Conservation (phyloP, 352 stramenopile species). For the Pythium vanterpoolii region DNA sequence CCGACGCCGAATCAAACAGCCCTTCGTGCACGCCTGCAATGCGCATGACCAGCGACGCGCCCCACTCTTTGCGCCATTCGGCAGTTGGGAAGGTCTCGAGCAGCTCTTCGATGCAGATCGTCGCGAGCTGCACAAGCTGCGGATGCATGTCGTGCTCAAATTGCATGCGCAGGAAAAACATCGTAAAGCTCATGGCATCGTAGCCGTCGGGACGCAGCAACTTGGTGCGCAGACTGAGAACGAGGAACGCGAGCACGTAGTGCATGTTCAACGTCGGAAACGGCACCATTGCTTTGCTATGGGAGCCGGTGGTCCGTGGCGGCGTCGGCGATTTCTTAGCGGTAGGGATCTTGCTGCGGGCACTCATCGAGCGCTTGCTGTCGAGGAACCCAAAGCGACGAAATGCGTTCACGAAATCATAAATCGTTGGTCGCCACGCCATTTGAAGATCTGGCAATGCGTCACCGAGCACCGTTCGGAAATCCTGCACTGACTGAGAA, state of each 20-base stretch:
- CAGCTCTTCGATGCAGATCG: constrained; percentile 77
- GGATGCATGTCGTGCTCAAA: constrained; percentile 75
- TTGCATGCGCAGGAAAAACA: constrained; percentile 87
- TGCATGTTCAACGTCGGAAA: constrained; percentile 84
- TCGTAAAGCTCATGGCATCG: constrained; percentile 80
- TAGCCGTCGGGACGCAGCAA: constrained; percentile 62
- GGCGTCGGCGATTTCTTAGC: constrained; percentile 16
- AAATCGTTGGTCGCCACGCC: constrained; percentile 66
- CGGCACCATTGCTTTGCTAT: constrained; percentile 25
- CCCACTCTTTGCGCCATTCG: constrained; percentile 78
- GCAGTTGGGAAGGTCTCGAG: constrained; percentile 62
- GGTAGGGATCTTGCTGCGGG: constrained; percentile 67
- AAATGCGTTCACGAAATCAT: constrained; percentile 78
- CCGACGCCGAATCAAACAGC: constrained; percentile 69
- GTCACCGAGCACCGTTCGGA: constrained; percentile 32
- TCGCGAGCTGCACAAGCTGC: constrained; percentile 72
- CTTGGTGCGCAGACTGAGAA: constrained; percentile 69
- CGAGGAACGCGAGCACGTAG: constrained; percentile 69
- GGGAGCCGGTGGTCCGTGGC: not conserved
- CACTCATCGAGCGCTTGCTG: constrained; percentile 80
- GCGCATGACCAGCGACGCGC: constrained; percentile 66
- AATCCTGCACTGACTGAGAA: constrained; percentile 48
- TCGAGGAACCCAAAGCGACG: constrained; percentile 78
- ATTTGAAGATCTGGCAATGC: constrained; percentile 42
- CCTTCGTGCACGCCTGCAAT: constrained; percentile 75